Evolutionary conservation across 495 filamentous ascomycete genomes (phyloP).

Genomic region (Aspergillus hancockii): DNA sequence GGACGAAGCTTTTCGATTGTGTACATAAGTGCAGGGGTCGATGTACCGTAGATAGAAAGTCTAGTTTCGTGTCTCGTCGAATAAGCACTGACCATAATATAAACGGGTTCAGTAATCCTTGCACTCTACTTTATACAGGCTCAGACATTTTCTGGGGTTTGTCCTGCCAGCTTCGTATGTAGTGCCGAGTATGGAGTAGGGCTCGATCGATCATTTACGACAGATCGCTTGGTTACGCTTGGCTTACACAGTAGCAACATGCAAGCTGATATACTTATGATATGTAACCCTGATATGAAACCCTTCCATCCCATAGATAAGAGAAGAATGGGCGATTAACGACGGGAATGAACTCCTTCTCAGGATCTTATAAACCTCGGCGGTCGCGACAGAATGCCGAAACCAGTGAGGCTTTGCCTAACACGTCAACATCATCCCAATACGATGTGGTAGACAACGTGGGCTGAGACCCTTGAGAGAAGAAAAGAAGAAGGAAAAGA

Average conservation of each 20-base stretch:
- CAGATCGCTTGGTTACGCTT: no score
- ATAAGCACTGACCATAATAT: no score
- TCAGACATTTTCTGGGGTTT: no score
- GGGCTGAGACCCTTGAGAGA: constrained; percentile 49
- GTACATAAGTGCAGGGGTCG: not conserved
- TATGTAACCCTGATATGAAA: constrained; percentile 59
- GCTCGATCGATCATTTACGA: no score
- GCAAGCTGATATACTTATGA: not conserved
- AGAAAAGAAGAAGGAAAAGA: constrained; percentile 26
- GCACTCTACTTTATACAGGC: no score
- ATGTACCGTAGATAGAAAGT: no score
- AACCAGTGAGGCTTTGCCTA: constrained; percentile 43
- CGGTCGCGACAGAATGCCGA: constrained; percentile 53
- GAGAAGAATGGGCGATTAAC: constrained; percentile 60
- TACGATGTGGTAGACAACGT: constrained; percentile 38
- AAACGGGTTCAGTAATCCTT: no score
- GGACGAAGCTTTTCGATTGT: not conserved
- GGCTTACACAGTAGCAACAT: not conserved
- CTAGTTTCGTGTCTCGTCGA: no score
- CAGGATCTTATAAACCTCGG: constrained; percentile 40
- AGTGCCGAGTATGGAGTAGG: no score
- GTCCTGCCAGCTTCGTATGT: no score
- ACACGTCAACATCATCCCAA: constrained; percentile 48
- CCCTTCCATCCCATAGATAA: constrained; percentile 48
- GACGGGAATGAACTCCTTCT: constrained; percentile 51